A percentile compares a stretch with the other conserved stretches of the same genome.
These are phyloP conservation scores for Kwoniella newhampshirensis DNA, from an alignment of 768 basidiomycete species.

Conservation along the genomic window DNA sequence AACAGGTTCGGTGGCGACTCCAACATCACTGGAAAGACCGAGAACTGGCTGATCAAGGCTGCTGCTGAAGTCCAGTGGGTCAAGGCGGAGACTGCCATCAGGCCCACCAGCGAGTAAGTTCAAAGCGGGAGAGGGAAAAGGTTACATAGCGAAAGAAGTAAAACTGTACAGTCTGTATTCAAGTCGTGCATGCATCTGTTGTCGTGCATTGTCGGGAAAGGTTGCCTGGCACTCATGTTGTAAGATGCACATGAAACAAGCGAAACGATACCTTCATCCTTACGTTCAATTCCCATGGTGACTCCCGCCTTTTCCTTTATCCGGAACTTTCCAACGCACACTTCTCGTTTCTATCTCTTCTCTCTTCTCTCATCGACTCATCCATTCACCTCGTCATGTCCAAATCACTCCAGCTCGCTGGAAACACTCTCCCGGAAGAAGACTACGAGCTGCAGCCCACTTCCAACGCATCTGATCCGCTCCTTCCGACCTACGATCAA, in stretches of 20 bases:
- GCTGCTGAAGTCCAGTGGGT: constrained; percentile 12
- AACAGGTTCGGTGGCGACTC: constrained; percentile 13
- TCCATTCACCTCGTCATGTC: constrained; percentile 5
- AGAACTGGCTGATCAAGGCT: constrained; percentile 9
- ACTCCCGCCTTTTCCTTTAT: too few relatives aligned
- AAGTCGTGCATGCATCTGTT: too few relatives aligned
- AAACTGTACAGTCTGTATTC: too few relatives aligned
- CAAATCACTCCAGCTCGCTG: constrained; percentile 8
- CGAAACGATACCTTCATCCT: too few relatives aligned
- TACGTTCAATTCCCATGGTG: too few relatives aligned
- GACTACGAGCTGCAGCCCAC: constrained; percentile 43
- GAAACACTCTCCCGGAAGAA: constrained; percentile 23
- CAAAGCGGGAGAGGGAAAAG: too few relatives aligned
- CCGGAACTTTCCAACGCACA: too few relatives aligned
- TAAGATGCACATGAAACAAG: too few relatives aligned
- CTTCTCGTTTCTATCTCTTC: background rate
- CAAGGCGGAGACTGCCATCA: constrained; percentile 1
- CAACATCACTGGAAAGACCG: constrained; percentile 3
- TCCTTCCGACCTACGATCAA: constrained; percentile 36
- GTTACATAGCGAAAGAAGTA: too few relatives aligned
- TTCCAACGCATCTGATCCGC: constrained; percentile 27
- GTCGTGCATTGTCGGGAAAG: too few relatives aligned
- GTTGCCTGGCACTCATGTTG: too few relatives aligned
- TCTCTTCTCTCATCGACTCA: background rate
- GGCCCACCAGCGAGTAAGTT: too few relatives aligned